Evolutionary conservation across 2,329 filamentous ascomycete species (phyloP).

Genomic region (Trichoderma asperellum): DNA sequence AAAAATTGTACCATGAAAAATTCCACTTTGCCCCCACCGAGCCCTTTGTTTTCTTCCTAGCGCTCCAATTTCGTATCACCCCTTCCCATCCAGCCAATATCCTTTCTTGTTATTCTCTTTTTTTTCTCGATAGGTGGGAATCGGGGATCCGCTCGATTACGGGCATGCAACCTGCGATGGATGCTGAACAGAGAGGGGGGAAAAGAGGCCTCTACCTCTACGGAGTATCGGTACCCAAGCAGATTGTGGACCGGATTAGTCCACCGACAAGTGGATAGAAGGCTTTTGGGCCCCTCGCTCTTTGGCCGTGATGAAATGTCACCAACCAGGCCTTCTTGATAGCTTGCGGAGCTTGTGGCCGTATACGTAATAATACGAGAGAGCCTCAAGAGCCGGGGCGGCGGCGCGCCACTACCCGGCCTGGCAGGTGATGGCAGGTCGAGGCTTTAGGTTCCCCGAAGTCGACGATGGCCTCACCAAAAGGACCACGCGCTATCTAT

Average conservation of each 20-base stretch:
- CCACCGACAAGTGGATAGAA: constrained; percentile 16
- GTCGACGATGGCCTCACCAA: not conserved
- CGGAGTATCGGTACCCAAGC: not conserved
- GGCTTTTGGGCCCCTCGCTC: not conserved
- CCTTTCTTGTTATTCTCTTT: not conserved
- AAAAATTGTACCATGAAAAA: constrained; percentile 5
- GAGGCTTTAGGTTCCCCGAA: constrained; percentile 3
- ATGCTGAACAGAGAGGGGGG: not conserved
- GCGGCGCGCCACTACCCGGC: not conserved
- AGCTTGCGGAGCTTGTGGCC: not conserved
- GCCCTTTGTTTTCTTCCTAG: constrained; percentile 5
- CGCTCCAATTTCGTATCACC: constrained; percentile 12
- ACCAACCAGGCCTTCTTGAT: not conserved
- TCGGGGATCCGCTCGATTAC: constrained; percentile 6
- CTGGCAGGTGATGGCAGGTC: not conserved
- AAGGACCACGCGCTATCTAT: not conserved
- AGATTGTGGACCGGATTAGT: constrained; percentile 6
- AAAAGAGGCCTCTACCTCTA: not conserved
- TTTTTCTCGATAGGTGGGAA: constrained; percentile 5
- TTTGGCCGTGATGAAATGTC: not conserved
- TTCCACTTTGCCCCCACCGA: constrained; percentile 16
- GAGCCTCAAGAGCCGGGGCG: not conserved
- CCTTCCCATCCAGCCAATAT: not conserved
- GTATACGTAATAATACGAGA: not conserved
- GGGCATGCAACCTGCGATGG: not conserved